Conservation (phyloP, 306 rosid species). For the Prosopis cineraria region DNA sequence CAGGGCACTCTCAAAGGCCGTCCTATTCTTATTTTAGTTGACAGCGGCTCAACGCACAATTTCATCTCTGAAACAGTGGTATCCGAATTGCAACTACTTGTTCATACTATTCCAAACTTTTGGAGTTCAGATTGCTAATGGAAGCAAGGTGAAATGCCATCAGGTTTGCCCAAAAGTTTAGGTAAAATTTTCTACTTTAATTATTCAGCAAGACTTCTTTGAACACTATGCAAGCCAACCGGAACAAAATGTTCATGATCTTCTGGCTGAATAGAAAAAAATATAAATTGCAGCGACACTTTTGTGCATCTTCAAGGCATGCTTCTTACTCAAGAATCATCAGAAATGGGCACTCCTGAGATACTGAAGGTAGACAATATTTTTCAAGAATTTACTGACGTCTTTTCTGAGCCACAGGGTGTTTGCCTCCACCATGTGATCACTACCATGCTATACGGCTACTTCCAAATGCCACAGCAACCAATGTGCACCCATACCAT, state of each 20-base stretch:
- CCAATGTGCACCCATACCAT: background rate
- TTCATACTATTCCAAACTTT: background rate
- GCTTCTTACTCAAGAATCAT: no score
- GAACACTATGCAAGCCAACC: background rate
- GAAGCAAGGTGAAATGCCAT: fast-evolving
- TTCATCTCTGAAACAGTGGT: background rate
- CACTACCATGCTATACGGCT: background rate
- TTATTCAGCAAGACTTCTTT: background rate
- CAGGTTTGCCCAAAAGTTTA: background rate
- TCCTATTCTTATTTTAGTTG: no score
- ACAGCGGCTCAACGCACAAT: background rate
- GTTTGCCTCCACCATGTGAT: fast-evolving
- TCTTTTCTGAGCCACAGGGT: no score
- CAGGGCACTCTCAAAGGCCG: no score
- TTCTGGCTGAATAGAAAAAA: background rate
- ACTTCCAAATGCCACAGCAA: fast-evolving
- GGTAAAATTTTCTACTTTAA: fast-evolving
- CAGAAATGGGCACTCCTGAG: no score
- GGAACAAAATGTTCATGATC: background rate
- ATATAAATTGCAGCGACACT: background rate
- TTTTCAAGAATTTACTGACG: no score
- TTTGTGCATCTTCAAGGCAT: no score
- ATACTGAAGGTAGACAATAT: no score
- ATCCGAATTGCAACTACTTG: no score
- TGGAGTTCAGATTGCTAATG: background rate